Base-by-base conservation (phyloP, 2,329 filamentous ascomycete genomes). In the Arthrobotrys conoides region DNA sequence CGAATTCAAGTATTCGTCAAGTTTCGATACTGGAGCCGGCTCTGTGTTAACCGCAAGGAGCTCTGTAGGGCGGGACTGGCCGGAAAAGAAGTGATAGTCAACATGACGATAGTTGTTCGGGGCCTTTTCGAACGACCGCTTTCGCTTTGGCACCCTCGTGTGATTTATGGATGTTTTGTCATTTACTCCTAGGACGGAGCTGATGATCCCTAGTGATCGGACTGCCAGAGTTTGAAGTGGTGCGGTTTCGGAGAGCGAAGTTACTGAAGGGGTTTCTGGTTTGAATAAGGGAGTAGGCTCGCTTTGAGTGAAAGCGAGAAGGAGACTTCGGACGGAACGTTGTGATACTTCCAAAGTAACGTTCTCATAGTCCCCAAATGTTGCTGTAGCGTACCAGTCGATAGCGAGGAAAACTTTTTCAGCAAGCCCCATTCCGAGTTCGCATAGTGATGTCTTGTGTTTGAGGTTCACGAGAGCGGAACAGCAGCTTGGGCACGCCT, bases 341-440 rank as follows among this genome's bases (percentile, higher is more conserved):
- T 64, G 63, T 16, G 68, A 53, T 16, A 78, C 55, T 44, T 78
- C 68, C n/a, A 72, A 30, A 10, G 63, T 59, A 33, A 72, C 46
- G 3, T 68, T 72, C 24, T 72, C 55, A 33, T 78, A 78, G 14
- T 72, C 63, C 20, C 75, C 68, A 27, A 72, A 72, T 16, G 68
- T 72, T 10, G 75, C 75, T n/a, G 75, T 72, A 22, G 75, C 68
- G n/a, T 78, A 78, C 75, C 75, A 78, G 63, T 72, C 68, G 14
- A 78, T 78, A 16, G 68, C 68, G 14, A 72, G 68, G 33, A 72
- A 78, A 18, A 72, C 68, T 9, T 72, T 68, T 36, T 78, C 75
- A 8, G 68, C 75, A 12, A 78, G 57, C 14, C 53, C 61, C 48
- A 22, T 78, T n/a, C 75, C 68, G 20, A 69, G 33, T 20, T 72